Evolutionary conservation across 2,329 filamentous ascomycete species (phyloP).

Genomic region (Ophiognomonia clavigignenti-juglandacearum): DNA sequence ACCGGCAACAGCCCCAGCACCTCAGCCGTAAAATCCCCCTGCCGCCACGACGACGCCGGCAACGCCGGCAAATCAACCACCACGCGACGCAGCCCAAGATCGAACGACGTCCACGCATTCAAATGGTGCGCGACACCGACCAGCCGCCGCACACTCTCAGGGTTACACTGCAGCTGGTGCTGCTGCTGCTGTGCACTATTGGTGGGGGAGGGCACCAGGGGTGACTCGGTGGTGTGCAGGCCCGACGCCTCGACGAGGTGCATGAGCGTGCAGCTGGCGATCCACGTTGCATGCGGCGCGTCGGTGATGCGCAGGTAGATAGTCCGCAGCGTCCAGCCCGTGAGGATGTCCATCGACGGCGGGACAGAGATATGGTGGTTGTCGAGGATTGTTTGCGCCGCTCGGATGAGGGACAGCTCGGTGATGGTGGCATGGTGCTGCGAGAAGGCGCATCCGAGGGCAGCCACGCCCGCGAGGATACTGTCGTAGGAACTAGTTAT

Average conservation of each 20-base stretch:
- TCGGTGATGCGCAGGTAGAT: constrained; percentile 49
- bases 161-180: constrained; percentile 23
- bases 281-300: constrained; percentile 50
- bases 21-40: constrained; percentile 40
- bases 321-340: constrained; percentile 48
- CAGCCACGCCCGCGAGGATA: constrained; percentile 50
- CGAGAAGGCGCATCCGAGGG: constrained; percentile 48
- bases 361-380: constrained; percentile 31
- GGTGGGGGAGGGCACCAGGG: constrained; percentile 29
- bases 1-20: constrained; percentile 48
- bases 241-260: constrained; percentile 52
- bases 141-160: constrained; percentile 37
- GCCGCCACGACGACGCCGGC: constrained; percentile 29
- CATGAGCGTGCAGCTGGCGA: constrained; percentile 53
- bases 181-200: constrained; percentile 19
- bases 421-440: constrained; percentile 31
- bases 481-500: constrained; percentile 37
- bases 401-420: constrained; percentile 42
- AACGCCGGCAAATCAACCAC: constrained; percentile 32
- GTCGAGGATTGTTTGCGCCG: constrained; percentile 36
- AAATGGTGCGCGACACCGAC: constrained; percentile 50
- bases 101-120: constrained; percentile 56
- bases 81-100: constrained; percentile 50
- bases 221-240: constrained; percentile 37
- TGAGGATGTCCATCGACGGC: constrained; percentile 35